Evolutionary conservation across 2,329 filamentous ascomycete species (phyloP), one percentile per base, ranked within the genome.

Genomic region (Xylaria sp.): DNA sequence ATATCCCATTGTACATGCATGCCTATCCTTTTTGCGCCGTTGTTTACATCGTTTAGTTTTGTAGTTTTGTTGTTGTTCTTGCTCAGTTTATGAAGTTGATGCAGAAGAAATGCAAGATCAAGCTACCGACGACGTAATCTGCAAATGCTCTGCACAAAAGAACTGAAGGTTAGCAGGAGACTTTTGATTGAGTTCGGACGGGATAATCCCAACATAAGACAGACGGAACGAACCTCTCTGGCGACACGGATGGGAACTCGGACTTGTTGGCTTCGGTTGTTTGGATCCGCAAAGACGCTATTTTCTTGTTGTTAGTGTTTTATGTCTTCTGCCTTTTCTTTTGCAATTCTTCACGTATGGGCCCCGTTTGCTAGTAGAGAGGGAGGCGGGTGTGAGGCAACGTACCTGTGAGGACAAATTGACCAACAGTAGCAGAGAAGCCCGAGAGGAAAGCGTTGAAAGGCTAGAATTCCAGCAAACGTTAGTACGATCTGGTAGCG

Each of bases 371-470:
- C 31, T 27, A 38, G 17, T 33, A 5, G 31, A 38, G 15, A 20
- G 10, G 17, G 17, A 5, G 29, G 9, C 25, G 7, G 10, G 27
- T 42, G 45, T 51, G 17, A 17, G 5, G 51, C 44, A n/a, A 84
- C 83, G 77, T 90, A 85, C 93, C 93, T 57, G 96, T 97, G 73
- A 99, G 88, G 69, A 99, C 96, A 79, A 99, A 99, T 79, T 99
- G 96, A 69, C 96, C 96, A 70, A 99, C 95, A 1, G 95, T 96
- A 17, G 95, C 93, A 68, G 89, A 90, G 84, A 99, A 99, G 54
- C 96, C 96, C 36, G 94, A 93, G 36, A 99, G 89, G 84, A 99
- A 99, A 71, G 96, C 96, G 80, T 99, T 99, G 86, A 99, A 99
- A 10, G 96, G 96, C 95, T 98, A 76, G 66, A 36, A 44, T 38